Percentiles rank a stretch among this genome's conserved stretches.
These are phyloP conservation scores for Exophiala calicioides DNA, from an alignment of 2,329 filamentous ascomycete genomes.

Conservation along the genomic window DNA sequence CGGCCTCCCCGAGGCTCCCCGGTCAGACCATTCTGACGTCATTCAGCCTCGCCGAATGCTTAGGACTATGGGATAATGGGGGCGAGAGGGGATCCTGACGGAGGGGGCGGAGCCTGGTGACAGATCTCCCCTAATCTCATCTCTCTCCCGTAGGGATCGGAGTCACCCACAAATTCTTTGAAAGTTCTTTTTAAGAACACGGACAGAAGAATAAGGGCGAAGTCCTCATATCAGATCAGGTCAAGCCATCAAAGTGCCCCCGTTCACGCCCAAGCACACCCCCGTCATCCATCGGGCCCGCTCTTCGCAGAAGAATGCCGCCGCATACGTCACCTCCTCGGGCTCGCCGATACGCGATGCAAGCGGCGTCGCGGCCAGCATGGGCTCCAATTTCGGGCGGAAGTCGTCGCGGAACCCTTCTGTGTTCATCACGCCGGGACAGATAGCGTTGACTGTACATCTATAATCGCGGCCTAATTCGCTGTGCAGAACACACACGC, in stretches of 20 bases:
- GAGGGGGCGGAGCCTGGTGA: too few relatives aligned
- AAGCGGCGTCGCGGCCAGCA: conserved; percentile 11
- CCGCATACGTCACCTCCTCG: conserved; percentile 51
- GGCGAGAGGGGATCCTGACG: too few relatives aligned
- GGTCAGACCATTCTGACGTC: too few relatives aligned
- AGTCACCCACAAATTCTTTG: too few relatives aligned
- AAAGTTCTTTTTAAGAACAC: too few relatives aligned
- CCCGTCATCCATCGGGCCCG: conserved; percentile 15
- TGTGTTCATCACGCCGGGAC: conserved; percentile 10
- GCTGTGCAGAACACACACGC: not conserved
- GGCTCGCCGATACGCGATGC: conserved; percentile 45
- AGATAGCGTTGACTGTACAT: conserved; percentile 14
- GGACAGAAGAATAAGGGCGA: too few relatives aligned
- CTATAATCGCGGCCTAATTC: conserved; percentile 16
- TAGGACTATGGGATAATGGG: too few relatives aligned
- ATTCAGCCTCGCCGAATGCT: too few relatives aligned
- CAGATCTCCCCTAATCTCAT: too few relatives aligned
- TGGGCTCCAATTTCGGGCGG: conserved; percentile 6
- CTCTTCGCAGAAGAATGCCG: conserved; percentile 44
- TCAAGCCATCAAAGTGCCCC: conserved; percentile 14
- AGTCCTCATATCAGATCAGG: too few relatives aligned
- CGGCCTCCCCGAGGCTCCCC: too few relatives aligned
- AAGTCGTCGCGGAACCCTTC: conserved; percentile 10
- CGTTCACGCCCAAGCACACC: conserved; percentile 11
- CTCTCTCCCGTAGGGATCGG: too few relatives aligned